phyloP scores from a whole-genome alignment of 2,329 filamentous ascomycete genomes.

The Phialophora tarda region DNA sequence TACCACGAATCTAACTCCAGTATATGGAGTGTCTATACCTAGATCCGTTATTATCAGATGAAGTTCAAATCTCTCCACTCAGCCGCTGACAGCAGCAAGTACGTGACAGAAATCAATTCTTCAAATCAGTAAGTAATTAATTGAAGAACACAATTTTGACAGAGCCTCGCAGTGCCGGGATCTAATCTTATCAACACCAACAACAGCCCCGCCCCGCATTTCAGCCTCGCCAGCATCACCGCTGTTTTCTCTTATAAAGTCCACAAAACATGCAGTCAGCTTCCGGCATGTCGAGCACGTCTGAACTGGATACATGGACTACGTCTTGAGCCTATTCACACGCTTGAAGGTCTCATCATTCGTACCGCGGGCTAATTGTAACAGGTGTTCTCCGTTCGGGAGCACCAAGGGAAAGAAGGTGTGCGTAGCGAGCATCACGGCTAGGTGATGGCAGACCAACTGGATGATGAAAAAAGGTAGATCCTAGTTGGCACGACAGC shows the following conservation, averaged over 20 bases:
- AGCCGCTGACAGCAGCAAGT: neutral
- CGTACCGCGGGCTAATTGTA: neutral
- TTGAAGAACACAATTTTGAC: neutral
- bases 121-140: neutral
- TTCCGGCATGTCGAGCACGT: neutral
- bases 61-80: neutral
- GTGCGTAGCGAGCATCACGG: neutral
- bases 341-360: neutral
- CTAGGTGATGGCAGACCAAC: neutral
- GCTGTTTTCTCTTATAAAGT: neutral
- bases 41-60: neutral
- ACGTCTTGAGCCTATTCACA: neutral
- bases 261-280: neutral
- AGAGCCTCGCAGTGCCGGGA: neutral
- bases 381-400: neutral
- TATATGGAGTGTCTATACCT: neutral
- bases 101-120: neutral
- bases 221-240: neutral
- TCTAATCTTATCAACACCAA: constrained; percentile 7
- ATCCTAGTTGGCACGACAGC: neutral
- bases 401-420: neutral
- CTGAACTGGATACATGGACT: neutral
- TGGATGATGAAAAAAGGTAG: neutral
- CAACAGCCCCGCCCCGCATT: neutral
- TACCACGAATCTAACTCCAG: neutral